phyloP scores from a whole-genome alignment of 2,329 filamentous ascomycete species.

The Dothiorella sarmentorum region DNA sequence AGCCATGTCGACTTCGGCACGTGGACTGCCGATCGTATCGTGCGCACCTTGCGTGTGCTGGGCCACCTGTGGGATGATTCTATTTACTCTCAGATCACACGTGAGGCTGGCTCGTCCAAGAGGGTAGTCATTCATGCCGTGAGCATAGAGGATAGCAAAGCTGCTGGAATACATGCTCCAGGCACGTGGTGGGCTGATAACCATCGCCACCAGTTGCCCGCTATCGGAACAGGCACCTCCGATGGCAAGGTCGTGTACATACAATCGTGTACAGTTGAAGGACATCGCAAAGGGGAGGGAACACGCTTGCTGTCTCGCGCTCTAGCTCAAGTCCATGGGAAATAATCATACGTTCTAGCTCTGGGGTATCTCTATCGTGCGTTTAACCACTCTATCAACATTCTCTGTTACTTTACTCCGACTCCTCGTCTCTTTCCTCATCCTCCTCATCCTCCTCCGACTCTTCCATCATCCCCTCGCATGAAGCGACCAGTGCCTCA shows the following conservation, averaged over 20 bases:
- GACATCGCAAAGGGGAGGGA: background rate
- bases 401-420: no score
- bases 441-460: no score
- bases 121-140: background rate
- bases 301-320: background rate
- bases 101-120: background rate
- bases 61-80: slow-evolving; percentile 62
- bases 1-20: slow-evolving; percentile 58
- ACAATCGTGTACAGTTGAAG: slow-evolving; percentile 11
- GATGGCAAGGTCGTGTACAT: slow-evolving; percentile 9
- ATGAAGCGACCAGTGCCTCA: no score
- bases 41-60: slow-evolving; percentile 57
- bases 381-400: no score
- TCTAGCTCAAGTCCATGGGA: background rate
- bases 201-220: background rate
- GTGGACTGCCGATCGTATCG: slow-evolving; percentile 53
- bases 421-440: no score
- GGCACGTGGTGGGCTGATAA: background rate
- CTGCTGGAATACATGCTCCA: background rate
- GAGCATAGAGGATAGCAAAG: background rate
- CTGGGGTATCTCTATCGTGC: no score
- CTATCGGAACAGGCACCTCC: background rate
- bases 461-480: no score
- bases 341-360: no score
- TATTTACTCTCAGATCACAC: slow-evolving; percentile 19